Base-by-base conservation (phyloP, 1,139 yeast genomes). In the Pichia sp. region DNA sequence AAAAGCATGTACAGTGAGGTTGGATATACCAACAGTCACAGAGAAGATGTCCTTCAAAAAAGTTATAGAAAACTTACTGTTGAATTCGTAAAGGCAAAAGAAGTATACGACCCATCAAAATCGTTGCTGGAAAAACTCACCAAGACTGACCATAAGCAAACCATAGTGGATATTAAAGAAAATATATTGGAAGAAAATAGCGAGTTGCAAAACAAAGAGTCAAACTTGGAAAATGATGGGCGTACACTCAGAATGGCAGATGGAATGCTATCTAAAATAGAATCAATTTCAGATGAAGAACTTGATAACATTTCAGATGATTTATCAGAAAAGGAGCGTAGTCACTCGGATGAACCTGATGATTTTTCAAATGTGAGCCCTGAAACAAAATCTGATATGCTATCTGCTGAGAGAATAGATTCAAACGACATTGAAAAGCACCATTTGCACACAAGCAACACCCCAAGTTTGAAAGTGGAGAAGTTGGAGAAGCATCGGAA, bases 71-170 rank as follows among this genome's bases (percentile, higher is more conserved):
- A 79, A 57, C 73, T 81, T 54, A 87, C 87, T 0, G 75, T 88
- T 42, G 81, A 73, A 53, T 89, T 89, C 69, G 82, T 87, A 4
- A 84, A 82, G 68, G 86, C 92, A 0, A 71, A 73, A 30, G 84
- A 83, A 57, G 75, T 75, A 0, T 87, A 84, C 63, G 90, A 87
- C 68, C 95, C 95, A 1, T 78, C 84, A 30, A 76, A 74, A 42
- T 81, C 76, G 29, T 62, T 83, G 54, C 66, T 73, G 19, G 70
- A 73, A 59, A 71, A 70, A 55, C 34, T 48, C 8, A 23, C 26
- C 26, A 23, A 23, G 26, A 23, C 26, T 23, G 26, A 23, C 26
- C 26, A 23, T 23, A 23, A 23, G 26, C 26, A 23, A 23, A 23
- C 41, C 40, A 64, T 66, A 2, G 69, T 65, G 46, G 59, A 58